Conservation (phyloP, 139 green algal species). For the Tetratostichococcus sp. region DNA sequence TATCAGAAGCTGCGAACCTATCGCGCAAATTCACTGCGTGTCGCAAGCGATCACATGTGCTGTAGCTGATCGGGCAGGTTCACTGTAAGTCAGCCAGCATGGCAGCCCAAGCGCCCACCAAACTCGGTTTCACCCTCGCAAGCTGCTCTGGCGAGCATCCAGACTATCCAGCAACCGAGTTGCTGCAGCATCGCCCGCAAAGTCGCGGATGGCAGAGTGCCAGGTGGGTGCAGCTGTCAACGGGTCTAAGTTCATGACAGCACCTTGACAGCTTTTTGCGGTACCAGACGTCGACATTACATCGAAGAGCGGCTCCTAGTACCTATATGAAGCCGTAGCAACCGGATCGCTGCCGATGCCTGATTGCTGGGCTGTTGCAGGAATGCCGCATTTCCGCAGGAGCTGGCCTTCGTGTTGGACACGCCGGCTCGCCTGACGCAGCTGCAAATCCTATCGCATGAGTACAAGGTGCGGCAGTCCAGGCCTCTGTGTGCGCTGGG, state of each 20-base stretch:
- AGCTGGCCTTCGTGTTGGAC: slow-evolving; percentile 73
- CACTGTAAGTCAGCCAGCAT: neutral
- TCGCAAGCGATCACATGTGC: too few species aligned
- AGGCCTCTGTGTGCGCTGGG: too few species aligned
- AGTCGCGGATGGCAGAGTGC: slow-evolving; percentile 79
- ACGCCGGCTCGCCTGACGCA: slow-evolving; percentile 62
- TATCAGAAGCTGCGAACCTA: too few species aligned
- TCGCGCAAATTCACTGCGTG: too few species aligned
- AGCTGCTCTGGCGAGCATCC: slow-evolving; percentile 54
- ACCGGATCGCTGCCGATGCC: too few species aligned
- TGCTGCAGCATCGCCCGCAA: slow-evolving; percentile 72
- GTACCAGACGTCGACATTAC: too few species aligned
- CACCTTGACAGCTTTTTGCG: too few species aligned
- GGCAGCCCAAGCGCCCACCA: neutral
- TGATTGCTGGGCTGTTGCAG: slow-evolving; percentile 32
- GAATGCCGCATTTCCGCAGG: slow-evolving; percentile 79
- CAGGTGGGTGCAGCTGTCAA: slow-evolving; percentile 36
- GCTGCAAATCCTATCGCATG: slow-evolving; percentile 89
- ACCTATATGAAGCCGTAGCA: too few species aligned
- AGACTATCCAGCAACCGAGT: slow-evolving; percentile 72
- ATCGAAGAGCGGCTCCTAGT: too few species aligned
- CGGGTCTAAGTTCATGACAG: too few species aligned
- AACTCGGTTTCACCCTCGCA: slow-evolving; percentile 14
- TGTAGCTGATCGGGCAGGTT: too few species aligned
- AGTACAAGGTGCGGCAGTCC: slow-evolving; percentile 75